A percentile compares a stretch with the other conserved stretches of the same genome.
Evolutionary conservation across 2,329 filamentous ascomycete genomes (phyloP).

Genomic region (Aspergillus clavatus): DNA sequence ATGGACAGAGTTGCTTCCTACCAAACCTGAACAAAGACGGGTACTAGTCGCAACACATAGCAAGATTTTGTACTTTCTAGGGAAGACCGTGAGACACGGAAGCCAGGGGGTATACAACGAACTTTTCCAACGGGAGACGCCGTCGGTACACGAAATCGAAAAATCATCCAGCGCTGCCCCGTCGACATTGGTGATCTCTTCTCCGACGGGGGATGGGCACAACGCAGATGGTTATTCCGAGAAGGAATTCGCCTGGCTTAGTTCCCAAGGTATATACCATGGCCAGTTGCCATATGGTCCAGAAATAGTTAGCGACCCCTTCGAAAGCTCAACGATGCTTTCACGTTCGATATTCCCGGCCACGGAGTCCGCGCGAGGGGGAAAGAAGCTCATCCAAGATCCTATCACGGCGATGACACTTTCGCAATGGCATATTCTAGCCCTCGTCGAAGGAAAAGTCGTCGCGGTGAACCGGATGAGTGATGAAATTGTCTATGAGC

Average conservation of each 20-base stretch:
- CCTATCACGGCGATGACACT: slow-evolving; percentile 74
- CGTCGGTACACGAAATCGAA: slow-evolving; percentile 67
- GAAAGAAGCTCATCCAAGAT: slow-evolving; percentile 63
- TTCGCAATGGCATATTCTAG: slow-evolving; percentile 89
- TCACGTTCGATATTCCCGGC: slow-evolving; percentile 67
- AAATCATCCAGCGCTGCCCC: slow-evolving; percentile 55
- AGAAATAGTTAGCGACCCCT: slow-evolving; percentile 68
- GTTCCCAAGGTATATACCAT: slow-evolving; percentile 78
- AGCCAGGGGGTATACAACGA: slow-evolving; percentile 81
- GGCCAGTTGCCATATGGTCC: slow-evolving; percentile 67
- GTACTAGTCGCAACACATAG: slow-evolving; percentile 76
- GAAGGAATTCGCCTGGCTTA: slow-evolving; percentile 76
- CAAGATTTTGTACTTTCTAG: slow-evolving; percentile 74
- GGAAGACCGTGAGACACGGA: slow-evolving; percentile 66
- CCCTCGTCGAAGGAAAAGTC: slow-evolving; percentile 74
- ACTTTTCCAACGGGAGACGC: slow-evolving; percentile 82
- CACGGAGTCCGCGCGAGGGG: slow-evolving; percentile 59
- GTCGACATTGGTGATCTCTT: slow-evolving; percentile 69
- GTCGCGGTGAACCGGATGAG: slow-evolving; percentile 84
- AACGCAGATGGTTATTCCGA: slow-evolving; percentile 53
- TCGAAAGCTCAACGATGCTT: slow-evolving; percentile 73
- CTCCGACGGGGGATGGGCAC: slow-evolving; percentile 61
- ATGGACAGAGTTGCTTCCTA: slow-evolving; percentile 70
- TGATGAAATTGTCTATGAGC: slow-evolving; percentile 79
- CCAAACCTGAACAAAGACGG: slow-evolving; percentile 66